Conservation (phyloP, 495 filamentous ascomycete species). For the Tirmania nivea region DNA sequence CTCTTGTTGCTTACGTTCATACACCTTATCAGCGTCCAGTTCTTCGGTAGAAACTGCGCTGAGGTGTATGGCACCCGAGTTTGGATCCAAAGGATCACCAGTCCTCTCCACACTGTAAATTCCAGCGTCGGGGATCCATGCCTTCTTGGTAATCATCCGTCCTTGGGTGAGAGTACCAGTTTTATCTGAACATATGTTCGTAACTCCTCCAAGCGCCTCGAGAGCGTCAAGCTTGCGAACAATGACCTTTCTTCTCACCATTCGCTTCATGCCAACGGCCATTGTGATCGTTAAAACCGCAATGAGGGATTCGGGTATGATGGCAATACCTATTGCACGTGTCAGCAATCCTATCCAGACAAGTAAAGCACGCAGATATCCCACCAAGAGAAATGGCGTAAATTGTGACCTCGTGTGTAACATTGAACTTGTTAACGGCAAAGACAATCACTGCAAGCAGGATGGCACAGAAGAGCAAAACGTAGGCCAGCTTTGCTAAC, state of each 20-base stretch:
- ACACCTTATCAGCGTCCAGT: conserved; percentile 7
- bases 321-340: conserved; percentile 34
- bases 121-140: conserved; percentile 45
- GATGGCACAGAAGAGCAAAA: conserved; percentile 53
- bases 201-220: conserved; percentile 65
- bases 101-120: conserved; percentile 37
- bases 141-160: conserved; percentile 57
- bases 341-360: neutral
- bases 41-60: conserved; percentile 9
- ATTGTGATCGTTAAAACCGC: conserved; percentile 53
- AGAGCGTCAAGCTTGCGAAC: conserved; percentile 61
- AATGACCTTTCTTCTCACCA: conserved; percentile 57
- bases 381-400: conserved; percentile 52
- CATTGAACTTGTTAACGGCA: conserved; percentile 47
- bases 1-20: conserved; percentile 11
- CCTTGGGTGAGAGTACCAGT: conserved; percentile 65
- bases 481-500: conserved; percentile 50
- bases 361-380: neutral
- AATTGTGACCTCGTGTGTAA: conserved; percentile 50
- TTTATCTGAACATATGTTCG: conserved; percentile 78
- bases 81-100: conserved; percentile 37
- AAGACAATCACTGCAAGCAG: conserved; percentile 62
- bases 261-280: conserved; percentile 54
- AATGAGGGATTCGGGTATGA: conserved; percentile 49
- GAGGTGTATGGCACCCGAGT: conserved; percentile 15